phyloP scores from a whole-genome alignment of 2,329 filamentous ascomycete species.

The Raffaelea albimanens region DNA sequence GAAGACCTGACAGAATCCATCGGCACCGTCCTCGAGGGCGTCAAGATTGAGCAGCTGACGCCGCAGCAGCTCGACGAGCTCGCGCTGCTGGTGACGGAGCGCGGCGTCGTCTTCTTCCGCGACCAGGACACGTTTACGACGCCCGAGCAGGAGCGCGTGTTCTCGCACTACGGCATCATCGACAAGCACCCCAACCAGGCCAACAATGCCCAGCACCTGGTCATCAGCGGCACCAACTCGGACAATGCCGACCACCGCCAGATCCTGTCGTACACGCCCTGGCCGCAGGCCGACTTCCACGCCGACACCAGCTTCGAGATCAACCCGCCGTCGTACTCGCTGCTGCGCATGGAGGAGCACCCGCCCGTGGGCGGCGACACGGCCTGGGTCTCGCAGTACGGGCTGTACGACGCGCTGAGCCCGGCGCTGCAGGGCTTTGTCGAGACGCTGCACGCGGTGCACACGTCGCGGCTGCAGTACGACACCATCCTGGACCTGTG shows the following conservation, averaged over 20 bases:
- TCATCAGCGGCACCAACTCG: slow-evolving; percentile 34
- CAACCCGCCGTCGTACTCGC: slow-evolving; percentile 39
- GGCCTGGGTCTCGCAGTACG: slow-evolving; percentile 36
- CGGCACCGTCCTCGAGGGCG: slow-evolving; percentile 26
- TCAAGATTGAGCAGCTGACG: slow-evolving; percentile 34
- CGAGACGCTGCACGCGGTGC: slow-evolving; percentile 33
- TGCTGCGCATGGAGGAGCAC: slow-evolving; percentile 41
- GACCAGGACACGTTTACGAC: slow-evolving; percentile 36
- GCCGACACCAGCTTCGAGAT: slow-evolving; percentile 41
- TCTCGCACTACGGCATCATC: slow-evolving; percentile 38
- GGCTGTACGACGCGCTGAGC: slow-evolving; percentile 34
- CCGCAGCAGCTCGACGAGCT: slow-evolving; percentile 39
- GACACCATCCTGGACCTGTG: slow-evolving; percentile 36
- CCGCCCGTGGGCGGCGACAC: slow-evolving; percentile 37
- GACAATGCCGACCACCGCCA: slow-evolving; percentile 32
- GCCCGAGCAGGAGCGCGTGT: slow-evolving; percentile 30
- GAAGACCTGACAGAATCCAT: slow-evolving; percentile 32
- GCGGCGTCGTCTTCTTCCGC: slow-evolving; percentile 38
- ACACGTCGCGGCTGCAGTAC: slow-evolving; percentile 35
- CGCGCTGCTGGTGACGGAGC: slow-evolving; percentile 34
- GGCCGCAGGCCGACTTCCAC: slow-evolving; percentile 35
- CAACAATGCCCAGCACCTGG: slow-evolving; percentile 30
- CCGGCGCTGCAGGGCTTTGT: slow-evolving; percentile 30
- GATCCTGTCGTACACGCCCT: slow-evolving; percentile 34
- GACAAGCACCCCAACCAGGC: slow-evolving; percentile 34